A percentile compares a stretch with the other conserved stretches of the same genome.
Conservation (phyloP, 345 rosid genomes). For the Gynandropsis gynandra region DNA sequence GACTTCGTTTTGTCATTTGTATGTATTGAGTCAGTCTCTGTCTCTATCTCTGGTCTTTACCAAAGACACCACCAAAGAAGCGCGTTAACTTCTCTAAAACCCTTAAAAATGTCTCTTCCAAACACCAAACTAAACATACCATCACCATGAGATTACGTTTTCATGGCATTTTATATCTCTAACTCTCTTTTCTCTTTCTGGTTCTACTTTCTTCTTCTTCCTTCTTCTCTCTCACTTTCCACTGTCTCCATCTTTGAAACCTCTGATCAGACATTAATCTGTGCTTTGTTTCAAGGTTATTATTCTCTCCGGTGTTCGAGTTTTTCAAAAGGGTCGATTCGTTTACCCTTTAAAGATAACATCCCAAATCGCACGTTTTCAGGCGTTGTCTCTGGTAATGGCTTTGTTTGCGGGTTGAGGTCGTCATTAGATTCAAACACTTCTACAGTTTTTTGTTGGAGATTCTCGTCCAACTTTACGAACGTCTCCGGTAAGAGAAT, state of each 20-base stretch:
- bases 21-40: too few relatives aligned
- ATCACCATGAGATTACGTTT: constrained; percentile 18
- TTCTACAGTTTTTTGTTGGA: constrained; percentile 49
- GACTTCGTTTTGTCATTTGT: too few relatives aligned
- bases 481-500: constrained; percentile 26
- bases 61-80: not conserved
- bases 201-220: constrained; percentile 6
- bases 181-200: constrained; percentile 5
- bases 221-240: constrained; percentile 28
- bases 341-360: constrained; percentile 1
- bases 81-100: constrained; percentile 12
- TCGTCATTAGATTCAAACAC: constrained; percentile 9
- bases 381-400: constrained; percentile 56
- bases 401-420: constrained; percentile 46
- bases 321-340: constrained; percentile 25
- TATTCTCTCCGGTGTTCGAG: constrained; percentile 46
- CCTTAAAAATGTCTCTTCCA: constrained; percentile 6
- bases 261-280: constrained; percentile 35
- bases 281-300: constrained; percentile 33
- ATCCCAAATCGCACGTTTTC: constrained; percentile 25
- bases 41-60: too few relatives aligned
- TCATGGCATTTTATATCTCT: constrained; percentile 10
- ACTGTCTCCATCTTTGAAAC: constrained; percentile 50
- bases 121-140: constrained; percentile 11
- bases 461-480: constrained; percentile 37